Evolutionary conservation across 2,329 filamentous ascomycete species (phyloP).

Genomic region (Stagonosporopsis cucurbitacearum): DNA sequence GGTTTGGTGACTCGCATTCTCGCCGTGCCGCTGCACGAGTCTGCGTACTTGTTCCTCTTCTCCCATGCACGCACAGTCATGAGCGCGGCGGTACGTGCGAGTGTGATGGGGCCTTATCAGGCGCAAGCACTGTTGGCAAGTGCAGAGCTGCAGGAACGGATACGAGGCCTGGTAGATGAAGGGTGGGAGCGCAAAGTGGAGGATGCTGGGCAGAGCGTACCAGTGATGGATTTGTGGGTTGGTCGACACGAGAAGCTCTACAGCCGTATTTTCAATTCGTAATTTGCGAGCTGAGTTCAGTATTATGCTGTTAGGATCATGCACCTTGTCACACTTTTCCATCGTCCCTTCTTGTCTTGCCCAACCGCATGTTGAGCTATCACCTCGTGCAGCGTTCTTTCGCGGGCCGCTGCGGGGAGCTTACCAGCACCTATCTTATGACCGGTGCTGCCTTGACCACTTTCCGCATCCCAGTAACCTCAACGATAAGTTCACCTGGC

Average conservation of each 20-base stretch:
- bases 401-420: conserved; percentile 14
- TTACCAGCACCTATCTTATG: conserved; percentile 17
- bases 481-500: neutral
- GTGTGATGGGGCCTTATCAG: conserved; percentile 81
- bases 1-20: conserved; percentile 70
- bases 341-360: too few species aligned
- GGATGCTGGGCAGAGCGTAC: conserved; percentile 76
- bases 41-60: conserved; percentile 77
- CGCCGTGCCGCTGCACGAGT: conserved; percentile 65
- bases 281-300: conserved; percentile 8
- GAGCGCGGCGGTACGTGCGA: conserved; percentile 77
- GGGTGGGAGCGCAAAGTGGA: conserved; percentile 67
- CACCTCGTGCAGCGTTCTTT: conserved; percentile 26
- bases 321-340: neutral
- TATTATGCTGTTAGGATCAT: too few species aligned
- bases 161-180: conserved; percentile 64
- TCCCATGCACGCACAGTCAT: conserved; percentile 78
- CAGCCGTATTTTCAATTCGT: conserved; percentile 87
- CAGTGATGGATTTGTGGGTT: conserved; percentile 82
- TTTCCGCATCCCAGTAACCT: neutral
- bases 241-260: conserved; percentile 83
- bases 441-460: conserved; percentile 18
- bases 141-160: conserved; percentile 61
- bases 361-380: conserved; percentile 9
- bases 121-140: conserved; percentile 75